These are phyloP conservation scores for Picochlorum sp. DNA, from an alignment of 139 green algal genomes.

Conservation along the genomic window DNA sequence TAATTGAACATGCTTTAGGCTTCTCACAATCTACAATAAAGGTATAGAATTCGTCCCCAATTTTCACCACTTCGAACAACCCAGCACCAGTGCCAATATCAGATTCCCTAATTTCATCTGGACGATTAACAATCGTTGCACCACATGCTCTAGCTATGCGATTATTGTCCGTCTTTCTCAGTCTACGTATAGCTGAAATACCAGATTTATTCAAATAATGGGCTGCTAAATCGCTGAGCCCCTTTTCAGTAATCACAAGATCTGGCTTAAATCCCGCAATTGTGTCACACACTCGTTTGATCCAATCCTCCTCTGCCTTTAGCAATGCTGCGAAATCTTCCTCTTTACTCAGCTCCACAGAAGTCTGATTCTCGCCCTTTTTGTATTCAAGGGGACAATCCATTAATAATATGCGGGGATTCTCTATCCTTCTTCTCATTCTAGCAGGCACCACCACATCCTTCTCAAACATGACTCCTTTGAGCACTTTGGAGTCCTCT, in stretches of 20 bases:
- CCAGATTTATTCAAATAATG: conserved; percentile 86
- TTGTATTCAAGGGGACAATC: conserved; percentile 99
- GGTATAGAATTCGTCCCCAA: conserved; percentile 97
- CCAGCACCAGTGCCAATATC: conserved; percentile 89
- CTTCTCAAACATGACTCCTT: conserved; percentile 98
- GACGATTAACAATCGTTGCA: conserved; percentile 80
- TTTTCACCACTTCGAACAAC: conserved; percentile 95
- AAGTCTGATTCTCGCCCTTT: conserved; percentile 98
- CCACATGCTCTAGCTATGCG: conserved; percentile 82
- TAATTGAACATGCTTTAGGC: conserved; percentile 92
- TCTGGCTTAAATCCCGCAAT: conserved; percentile 93
- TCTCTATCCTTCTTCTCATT: conserved; percentile 86
- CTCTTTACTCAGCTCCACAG: conserved; percentile 94
- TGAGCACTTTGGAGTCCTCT: conserved; percentile 74
- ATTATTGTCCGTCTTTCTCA: conserved; percentile 99
- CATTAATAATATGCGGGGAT: conserved; percentile 92
- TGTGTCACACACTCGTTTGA: conserved; percentile 59
- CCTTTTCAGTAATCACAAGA: conserved; percentile 97
- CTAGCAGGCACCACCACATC: conserved; percentile 90
- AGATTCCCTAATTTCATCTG: conserved; percentile 67
- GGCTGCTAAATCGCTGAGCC: conserved; percentile 84
- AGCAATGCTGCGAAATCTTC: conserved; percentile 90
- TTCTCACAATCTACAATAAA: conserved; percentile 97
- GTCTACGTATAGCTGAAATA: conserved; percentile 87
- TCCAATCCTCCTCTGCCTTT: conserved; percentile 94